A percentile compares a stretch with the other conserved stretches of the same genome.
Conservation (phyloP, 2,329 filamentous ascomycete species). For the Dactylella cylindrospora region DNA sequence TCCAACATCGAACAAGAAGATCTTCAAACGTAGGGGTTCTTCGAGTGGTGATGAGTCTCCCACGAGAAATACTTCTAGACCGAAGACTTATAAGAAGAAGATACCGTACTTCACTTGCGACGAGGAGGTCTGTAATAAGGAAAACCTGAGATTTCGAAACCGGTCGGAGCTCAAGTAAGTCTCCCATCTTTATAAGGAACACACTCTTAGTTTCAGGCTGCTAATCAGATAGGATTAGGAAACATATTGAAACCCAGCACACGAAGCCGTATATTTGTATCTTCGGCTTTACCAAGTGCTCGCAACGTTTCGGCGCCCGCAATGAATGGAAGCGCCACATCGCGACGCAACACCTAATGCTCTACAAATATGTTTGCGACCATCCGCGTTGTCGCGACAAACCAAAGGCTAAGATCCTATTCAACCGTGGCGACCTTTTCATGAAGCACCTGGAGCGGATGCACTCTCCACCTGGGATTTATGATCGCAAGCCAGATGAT, state of each 20-base stretch:
- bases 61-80: slow-evolving; percentile 12
- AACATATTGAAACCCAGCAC: slow-evolving; percentile 66
- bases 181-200: not conserved
- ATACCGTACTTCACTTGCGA: slow-evolving; percentile 28
- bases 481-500: slow-evolving; percentile 11
- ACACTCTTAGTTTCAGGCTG: not conserved
- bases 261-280: slow-evolving; percentile 71
- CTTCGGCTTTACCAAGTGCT: slow-evolving; percentile 75
- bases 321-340: slow-evolving; percentile 97
- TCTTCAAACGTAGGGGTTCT: slow-evolving; percentile 12
- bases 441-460: slow-evolving; percentile 84
- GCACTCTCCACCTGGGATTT: slow-evolving; percentile 63
- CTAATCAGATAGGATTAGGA: slow-evolving; percentile 36
- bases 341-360: slow-evolving; percentile 73
- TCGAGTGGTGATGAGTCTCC: slow-evolving; percentile 30
- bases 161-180: slow-evolving; percentile 40
- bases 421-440: slow-evolving; percentile 91
- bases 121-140: slow-evolving; percentile 17
- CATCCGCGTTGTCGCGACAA: slow-evolving; percentile 50
- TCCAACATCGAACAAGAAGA: slow-evolving; percentile 15
- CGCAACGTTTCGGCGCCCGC: slow-evolving; percentile 71
- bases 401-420: slow-evolving; percentile 56
- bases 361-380: slow-evolving; percentile 74
- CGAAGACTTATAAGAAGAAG: slow-evolving; percentile 41
- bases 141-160: slow-evolving; percentile 17